Conservation (phyloP, 257 asterid species). For the Solanum peruvianum region DNA sequence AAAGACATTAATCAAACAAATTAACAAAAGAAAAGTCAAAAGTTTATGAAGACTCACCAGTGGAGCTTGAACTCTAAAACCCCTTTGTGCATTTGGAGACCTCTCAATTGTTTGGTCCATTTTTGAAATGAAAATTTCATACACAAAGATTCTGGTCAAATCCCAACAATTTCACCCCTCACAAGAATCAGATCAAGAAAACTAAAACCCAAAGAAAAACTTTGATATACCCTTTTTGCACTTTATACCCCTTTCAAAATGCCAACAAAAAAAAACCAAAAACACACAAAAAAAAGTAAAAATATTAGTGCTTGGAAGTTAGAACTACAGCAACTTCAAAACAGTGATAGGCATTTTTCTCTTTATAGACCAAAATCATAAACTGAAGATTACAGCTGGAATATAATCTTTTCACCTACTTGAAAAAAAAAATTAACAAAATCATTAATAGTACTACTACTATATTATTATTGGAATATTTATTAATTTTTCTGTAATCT, state of each 20-base stretch:
- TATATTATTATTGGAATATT: constrained; percentile 14
- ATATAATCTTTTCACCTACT: constrained; percentile 15
- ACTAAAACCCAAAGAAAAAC: constrained; percentile 19
- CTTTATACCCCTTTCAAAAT: constrained; percentile 23
- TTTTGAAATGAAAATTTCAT: constrained; percentile 21
- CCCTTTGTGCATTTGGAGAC: constrained; percentile 69
- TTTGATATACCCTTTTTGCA: constrained; percentile 5
- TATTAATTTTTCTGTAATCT: constrained; percentile 13
- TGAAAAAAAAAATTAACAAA: constrained; percentile 8
- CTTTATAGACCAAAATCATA: constrained; percentile 13
- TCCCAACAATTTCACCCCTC: not conserved
- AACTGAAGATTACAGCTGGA: constrained; percentile 64
- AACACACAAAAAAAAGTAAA: constrained; percentile 7
- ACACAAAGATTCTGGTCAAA: constrained; percentile 18
- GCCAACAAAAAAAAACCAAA: constrained; percentile 21
- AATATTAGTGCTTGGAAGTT: constrained; percentile 29
- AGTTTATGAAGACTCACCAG: constrained; percentile 42
- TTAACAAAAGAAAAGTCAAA: not conserved
- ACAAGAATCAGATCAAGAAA: not conserved
- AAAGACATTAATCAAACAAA: not conserved
- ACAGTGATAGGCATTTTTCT: constrained; percentile 17
- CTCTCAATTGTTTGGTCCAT: constrained; percentile 68
- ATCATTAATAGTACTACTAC: not conserved
- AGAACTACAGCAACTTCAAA: constrained; percentile 22
- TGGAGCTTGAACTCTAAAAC: constrained; percentile 80